Base-by-base conservation (phyloP, 768 basidiomycete genomes). In the Holtermanniella nyarrowii region DNA sequence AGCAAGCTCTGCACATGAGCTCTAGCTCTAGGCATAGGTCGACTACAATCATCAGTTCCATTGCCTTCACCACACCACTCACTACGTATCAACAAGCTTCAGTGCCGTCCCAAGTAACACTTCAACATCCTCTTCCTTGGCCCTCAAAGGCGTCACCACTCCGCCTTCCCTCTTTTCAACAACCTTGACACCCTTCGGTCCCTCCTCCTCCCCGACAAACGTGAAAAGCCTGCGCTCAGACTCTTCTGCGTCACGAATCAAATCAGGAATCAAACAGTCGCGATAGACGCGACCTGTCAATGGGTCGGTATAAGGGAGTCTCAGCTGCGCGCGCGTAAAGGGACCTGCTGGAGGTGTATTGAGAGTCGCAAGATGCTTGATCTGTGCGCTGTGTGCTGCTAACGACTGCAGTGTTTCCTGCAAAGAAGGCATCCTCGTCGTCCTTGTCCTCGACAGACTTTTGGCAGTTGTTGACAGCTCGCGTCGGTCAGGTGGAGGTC, bases 61-160 rank as follows among this genome's bases (percentile, higher is more conserved):
- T 26, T 7, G 27, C 14, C 37, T 16, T 24, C n/a, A 44, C 16
- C 43, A 22, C 21, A 2, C 18, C 16, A 65, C 69, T 67, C 46
- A 70, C 69, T 71, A 71, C 48, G 68, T 63, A 46, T 71, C 69
- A 18, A 68, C 61, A 13, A 71, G 52, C 48, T 60, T 68, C 50
- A 65, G 26, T 0, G 69, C 67, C 12, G 62, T 67, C 24, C 49
- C 52, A 40, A 71, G 44, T 41, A 67, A 52, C 11, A 62, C 49
- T 31, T 64, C 62, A 12, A 63, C 53, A 41, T 66, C 57, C 40
- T 66, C 59, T 14, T 18, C 47, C 40, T 16, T 42, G n/a, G n/a
- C 39, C 27, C 3, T 63, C 37, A 69, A 31, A 1, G 68, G 68
- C 2, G 68, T 65, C 7, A 66, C 60, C 42, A 65, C 39, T 1